Conservation (phyloP, 306 rosid species). For the Amphicarpaea edgeworthii region DNA sequence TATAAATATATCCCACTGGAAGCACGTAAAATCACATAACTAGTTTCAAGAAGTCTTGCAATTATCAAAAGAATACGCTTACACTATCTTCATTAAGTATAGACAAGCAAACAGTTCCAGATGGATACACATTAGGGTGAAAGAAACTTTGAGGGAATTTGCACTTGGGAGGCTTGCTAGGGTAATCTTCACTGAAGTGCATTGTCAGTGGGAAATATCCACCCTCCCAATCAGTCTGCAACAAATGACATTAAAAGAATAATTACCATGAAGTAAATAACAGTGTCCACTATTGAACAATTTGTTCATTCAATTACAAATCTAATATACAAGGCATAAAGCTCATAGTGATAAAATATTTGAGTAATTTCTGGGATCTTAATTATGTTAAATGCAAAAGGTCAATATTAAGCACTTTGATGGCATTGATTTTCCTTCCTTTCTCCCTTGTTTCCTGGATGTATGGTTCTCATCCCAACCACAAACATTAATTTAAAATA, state of each 20-base stretch:
- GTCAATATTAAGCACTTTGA: background rate
- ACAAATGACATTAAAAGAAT: slow-evolving; percentile 30
- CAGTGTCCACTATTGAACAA: background rate
- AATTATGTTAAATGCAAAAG: slow-evolving; percentile 12
- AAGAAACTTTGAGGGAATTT: slow-evolving; percentile 93
- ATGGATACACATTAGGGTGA: slow-evolving; percentile 98
- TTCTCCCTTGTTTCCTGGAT: background rate
- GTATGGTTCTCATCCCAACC: background rate
- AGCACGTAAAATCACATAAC: slow-evolving; percentile 2
- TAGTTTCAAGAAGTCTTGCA: background rate
- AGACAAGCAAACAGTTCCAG: slow-evolving; percentile 97
- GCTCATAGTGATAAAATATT: background rate
- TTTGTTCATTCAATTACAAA: slow-evolving; percentile 5
- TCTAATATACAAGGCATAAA: slow-evolving; percentile 1
- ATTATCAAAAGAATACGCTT: slow-evolving; percentile 51
- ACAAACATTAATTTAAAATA: background rate
- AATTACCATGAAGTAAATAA: slow-evolving; percentile 18
- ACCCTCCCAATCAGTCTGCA: slow-evolving; percentile 99
- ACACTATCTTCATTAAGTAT: slow-evolving; percentile 97
- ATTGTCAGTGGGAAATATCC: slow-evolving; percentile 89
- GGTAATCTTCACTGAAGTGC: slow-evolving; percentile 99
- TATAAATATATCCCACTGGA: background rate
- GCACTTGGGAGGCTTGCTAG: slow-evolving; percentile 98
- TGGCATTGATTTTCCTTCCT: background rate
- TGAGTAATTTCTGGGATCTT: background rate